A percentile compares a stretch with the other conserved stretches of the same genome.
Evolutionary conservation across 352 stramenopile genomes (phyloP).

Genomic region (Thalassiosira mediterranea): DNA sequence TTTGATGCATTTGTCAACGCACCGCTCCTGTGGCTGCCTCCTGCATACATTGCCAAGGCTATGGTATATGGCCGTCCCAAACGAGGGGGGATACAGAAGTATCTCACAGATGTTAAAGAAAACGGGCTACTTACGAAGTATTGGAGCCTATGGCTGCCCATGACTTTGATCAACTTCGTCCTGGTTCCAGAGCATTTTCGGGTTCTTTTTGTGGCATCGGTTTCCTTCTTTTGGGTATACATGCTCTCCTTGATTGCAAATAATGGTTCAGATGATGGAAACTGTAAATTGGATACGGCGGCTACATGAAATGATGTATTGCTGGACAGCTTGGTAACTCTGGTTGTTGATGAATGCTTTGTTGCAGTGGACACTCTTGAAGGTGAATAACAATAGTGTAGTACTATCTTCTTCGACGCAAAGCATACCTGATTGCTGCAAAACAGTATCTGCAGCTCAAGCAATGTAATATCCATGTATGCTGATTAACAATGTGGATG

Average conservation of each 20-base stretch:
- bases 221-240: slow-evolving; percentile 62
- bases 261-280: slow-evolving; percentile 11
- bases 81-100: slow-evolving; percentile 34
- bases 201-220: slow-evolving; percentile 48
- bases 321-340: no score
- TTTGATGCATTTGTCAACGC: slow-evolving; percentile 46
- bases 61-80: slow-evolving; percentile 33
- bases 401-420: no score
- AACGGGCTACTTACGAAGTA: slow-evolving; percentile 52
- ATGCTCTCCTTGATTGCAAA: slow-evolving; percentile 38
- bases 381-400: no score
- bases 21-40: slow-evolving; percentile 37
- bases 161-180: slow-evolving; percentile 29
- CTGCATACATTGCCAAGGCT: slow-evolving; percentile 43
- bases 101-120: slow-evolving; percentile 36
- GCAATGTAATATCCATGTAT: no score
- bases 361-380: no score
- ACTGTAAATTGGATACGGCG: no score
- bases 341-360: no score
- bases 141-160: slow-evolving; percentile 53
- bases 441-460: no score
- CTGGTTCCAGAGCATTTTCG: slow-evolving; percentile 56
- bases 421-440: no score
- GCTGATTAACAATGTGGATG: no score
- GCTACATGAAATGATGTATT: no score